Conservation (phyloP, 768 basidiomycete species). For the Xerocomellus amylosporus region DNA sequence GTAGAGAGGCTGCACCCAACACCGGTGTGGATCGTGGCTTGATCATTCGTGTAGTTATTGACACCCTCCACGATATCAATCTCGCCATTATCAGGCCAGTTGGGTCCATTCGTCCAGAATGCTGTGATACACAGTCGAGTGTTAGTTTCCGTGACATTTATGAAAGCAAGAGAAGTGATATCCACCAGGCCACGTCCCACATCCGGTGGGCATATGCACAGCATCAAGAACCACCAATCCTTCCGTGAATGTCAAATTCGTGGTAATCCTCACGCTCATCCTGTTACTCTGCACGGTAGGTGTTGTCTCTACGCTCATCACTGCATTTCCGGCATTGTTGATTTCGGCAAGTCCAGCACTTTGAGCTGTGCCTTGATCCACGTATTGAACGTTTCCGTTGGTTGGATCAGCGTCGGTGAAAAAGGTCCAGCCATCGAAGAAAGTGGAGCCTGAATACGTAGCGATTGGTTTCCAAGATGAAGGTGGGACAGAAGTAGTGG, state of each 20-base stretch:
- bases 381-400: constrained; percentile 64
- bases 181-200: constrained; percentile 76
- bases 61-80: constrained; percentile 88
- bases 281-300: constrained; percentile 63
- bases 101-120: constrained; percentile 51
- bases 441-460: constrained; percentile 60
- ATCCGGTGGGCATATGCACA: constrained; percentile 87
- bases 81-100: constrained; percentile 55
- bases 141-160: neutral
- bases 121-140: constrained; percentile 22
- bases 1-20: constrained; percentile 65
- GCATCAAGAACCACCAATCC: constrained; percentile 80
- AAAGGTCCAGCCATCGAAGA: constrained; percentile 85
- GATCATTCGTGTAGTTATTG: constrained; percentile 74
- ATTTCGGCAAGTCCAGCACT: constrained; percentile 60
- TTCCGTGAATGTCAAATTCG: constrained; percentile 55
- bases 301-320: constrained; percentile 91
- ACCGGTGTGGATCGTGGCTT: constrained; percentile 78
- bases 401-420: constrained; percentile 72
- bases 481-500: constrained; percentile 28
- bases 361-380: constrained; percentile 59
- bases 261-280: constrained; percentile 75
- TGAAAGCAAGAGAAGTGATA: neutral
- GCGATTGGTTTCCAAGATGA: constrained; percentile 62
- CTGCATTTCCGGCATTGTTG: constrained; percentile 68